phyloP scores from a whole-genome alignment of 2,329 filamentous ascomycete species.

The Fusarium domesticum region DNA sequence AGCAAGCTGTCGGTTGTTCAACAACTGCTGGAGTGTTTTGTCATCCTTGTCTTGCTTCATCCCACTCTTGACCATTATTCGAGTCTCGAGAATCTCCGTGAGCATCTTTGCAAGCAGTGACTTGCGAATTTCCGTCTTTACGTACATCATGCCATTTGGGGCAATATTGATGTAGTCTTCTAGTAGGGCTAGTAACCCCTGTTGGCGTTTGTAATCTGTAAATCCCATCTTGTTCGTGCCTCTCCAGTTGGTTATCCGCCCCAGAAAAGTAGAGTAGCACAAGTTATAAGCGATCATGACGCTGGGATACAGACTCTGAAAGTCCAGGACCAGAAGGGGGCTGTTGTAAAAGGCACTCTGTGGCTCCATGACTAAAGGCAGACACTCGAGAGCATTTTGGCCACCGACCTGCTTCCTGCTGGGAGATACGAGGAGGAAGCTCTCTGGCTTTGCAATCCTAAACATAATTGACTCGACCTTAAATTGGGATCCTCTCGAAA shows the following conservation, averaged over 20 bases:
- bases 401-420: constrained; percentile 87
- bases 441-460: constrained; percentile 94
- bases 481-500: constrained; percentile 92
- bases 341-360: constrained; percentile 92
- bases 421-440: constrained; percentile 85
- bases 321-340: constrained; percentile 87
- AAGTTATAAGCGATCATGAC: constrained; percentile 99
- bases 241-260: constrained; percentile 82
- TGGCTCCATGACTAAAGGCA: constrained; percentile 96
- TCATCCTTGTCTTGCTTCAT: constrained; percentile 95
- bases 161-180: constrained; percentile 87
- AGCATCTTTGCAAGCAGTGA: constrained; percentile 95
- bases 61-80: constrained; percentile 95
- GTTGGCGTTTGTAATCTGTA: constrained; percentile 75
- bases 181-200: constrained; percentile 71
- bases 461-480: constrained; percentile 99
- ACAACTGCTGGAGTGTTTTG: constrained; percentile 74
- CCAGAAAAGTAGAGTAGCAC: constrained; percentile 95
- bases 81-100: constrained; percentile 89
- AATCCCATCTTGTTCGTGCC: constrained; percentile 94
- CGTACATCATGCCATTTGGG: constrained; percentile 96
- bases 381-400: constrained; percentile 90
- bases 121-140: constrained; percentile 78
- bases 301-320: constrained; percentile 93
- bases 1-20: constrained; percentile 92